Percentiles rank a stretch among this genome's conserved stretches.
Evolutionary conservation across 164 flowering plant genomes (phyloP).

Genomic region (Annona cherimola): DNA sequence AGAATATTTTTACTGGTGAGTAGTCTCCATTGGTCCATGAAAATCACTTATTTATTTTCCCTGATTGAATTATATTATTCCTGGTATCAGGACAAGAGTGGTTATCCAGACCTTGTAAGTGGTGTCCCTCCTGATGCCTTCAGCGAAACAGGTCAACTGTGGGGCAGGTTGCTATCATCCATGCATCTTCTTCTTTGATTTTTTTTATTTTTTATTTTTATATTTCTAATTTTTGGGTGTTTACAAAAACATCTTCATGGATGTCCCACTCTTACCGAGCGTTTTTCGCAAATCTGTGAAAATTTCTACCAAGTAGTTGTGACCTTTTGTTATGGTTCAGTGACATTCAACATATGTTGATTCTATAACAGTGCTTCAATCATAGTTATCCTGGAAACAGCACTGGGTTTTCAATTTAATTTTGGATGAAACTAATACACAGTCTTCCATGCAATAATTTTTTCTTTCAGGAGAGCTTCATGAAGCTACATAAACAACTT

Average conservation of each 20-base stretch:
- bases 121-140: constrained; percentile 99
- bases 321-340: background rate
- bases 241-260: too few species aligned
- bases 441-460: too few species aligned
- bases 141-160: constrained; percentile 97
- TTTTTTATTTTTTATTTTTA: too few species aligned
- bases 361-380: too few species aligned
- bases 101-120: constrained; percentile 89
- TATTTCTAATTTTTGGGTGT: background rate
- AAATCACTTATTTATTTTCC: background rate
- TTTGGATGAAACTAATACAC: too few species aligned
- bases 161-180: constrained; percentile 68
- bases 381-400: too few species aligned
- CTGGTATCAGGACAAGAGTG: constrained; percentile 57
- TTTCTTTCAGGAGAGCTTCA: too few species aligned
- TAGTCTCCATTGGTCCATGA: constrained; percentile 6
- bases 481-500: too few species aligned
- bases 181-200: background rate
- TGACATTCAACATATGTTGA: background rate
- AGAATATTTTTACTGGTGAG: constrained; percentile 79
- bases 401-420: too few species aligned
- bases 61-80: background rate
- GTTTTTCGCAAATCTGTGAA: background rate
- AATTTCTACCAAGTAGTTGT: background rate
- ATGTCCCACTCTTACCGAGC: background rate